Percentiles rank a stretch among this genome's conserved stretches.
phyloP scores from a whole-genome alignment of 129 eudicot genomes.

The carrot (Daucus carota) region DNA sequence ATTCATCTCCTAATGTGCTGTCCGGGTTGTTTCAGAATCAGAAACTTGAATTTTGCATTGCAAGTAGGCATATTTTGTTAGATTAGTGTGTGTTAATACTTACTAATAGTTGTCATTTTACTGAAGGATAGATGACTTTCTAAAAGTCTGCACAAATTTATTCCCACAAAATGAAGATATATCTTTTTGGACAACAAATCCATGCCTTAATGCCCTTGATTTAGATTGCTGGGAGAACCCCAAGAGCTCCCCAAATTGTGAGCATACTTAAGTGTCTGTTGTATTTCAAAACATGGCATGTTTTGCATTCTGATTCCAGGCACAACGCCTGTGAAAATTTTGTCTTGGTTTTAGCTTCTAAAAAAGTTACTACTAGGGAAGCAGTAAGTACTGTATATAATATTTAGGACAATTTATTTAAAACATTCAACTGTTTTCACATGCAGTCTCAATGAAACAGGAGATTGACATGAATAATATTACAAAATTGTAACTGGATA shows the following conservation, averaged over 20 bases:
- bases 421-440: neutral
- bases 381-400: neutral
- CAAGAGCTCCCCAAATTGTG: too few species aligned
- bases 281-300: neutral
- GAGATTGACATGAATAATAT: neutral
- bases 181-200: neutral
- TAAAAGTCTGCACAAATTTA: neutral
- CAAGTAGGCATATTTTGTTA: neutral
- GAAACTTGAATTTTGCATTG: neutral
- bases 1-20: neutral
- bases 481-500: neutral
- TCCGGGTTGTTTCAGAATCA: neutral
- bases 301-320: neutral
- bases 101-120: neutral
- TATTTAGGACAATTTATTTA: neutral
- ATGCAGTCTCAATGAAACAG: slow-evolving; percentile 1
- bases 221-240: too few species aligned
- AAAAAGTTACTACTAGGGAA: neutral
- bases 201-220: neutral
- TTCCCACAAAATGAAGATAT: neutral
- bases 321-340: neutral
- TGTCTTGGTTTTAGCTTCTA: neutral
- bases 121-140: neutral
- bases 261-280: neutral
- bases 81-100: neutral